Conservation (phyloP, 345 rosid species). For the Salix purpurea region DNA sequence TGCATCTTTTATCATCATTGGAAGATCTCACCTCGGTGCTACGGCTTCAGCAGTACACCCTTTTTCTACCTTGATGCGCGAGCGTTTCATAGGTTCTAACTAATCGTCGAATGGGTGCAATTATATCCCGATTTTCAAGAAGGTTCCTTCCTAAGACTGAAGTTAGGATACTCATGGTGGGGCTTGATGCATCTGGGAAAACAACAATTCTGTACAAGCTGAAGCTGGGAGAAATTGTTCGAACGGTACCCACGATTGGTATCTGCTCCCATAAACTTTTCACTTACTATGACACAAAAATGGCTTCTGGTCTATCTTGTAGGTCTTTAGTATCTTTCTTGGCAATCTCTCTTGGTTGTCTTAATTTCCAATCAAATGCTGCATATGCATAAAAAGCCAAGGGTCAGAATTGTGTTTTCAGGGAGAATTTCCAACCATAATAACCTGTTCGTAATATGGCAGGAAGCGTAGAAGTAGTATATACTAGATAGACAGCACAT, state of each 20-base stretch:
- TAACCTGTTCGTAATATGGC: neutral
- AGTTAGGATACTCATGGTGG: conserved; percentile 57
- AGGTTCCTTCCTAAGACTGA: conserved; percentile 33
- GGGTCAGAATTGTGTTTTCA: neutral
- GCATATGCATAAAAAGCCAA: neutral
- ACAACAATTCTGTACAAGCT: conserved; percentile 67
- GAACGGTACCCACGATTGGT: conserved; percentile 62
- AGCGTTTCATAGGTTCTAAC: neutral
- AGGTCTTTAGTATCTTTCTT: neutral
- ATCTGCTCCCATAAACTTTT: neutral
- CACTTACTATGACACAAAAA: neutral
- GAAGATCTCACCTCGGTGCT: neutral
- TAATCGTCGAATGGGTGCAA: conserved; percentile 35
- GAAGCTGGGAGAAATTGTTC: conserved; percentile 58
- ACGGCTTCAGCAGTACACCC: neutral
- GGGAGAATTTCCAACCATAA: neutral
- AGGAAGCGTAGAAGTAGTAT: neutral
- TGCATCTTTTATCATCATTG: neutral
- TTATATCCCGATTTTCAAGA: conserved; percentile 41
- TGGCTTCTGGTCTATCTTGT: neutral
- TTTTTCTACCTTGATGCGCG: neutral
- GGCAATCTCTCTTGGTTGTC: neutral
- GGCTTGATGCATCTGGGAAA: conserved; percentile 73
- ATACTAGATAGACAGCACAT: neutral
- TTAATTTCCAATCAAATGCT: neutral